These are phyloP conservation scores for Phaeosphaeria sp. DNA, from an alignment of 2,329 filamentous ascomycete species.

Conservation along the genomic window DNA sequence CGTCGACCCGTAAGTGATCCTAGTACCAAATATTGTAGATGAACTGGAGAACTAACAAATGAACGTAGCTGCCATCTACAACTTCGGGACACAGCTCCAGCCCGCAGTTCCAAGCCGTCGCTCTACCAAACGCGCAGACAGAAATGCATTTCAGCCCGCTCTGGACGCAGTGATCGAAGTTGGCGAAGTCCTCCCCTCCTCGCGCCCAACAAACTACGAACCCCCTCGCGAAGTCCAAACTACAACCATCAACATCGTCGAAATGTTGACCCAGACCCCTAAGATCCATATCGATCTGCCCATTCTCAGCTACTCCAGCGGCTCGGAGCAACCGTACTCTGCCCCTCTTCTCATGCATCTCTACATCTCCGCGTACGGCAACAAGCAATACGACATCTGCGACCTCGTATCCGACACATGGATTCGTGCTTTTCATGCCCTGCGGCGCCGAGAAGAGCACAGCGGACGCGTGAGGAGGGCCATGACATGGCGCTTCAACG, in stretches of 20 bases:
- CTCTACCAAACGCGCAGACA: background rate
- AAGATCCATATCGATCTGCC: background rate
- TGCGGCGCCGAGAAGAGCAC: background rate
- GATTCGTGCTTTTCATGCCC: background rate
- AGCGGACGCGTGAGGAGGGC: background rate
- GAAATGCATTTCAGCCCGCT: too few relatives aligned
- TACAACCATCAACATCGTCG: too few relatives aligned
- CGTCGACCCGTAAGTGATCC: background rate
- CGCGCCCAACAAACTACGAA: too few relatives aligned
- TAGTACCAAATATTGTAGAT: background rate
- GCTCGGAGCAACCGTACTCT: background rate
- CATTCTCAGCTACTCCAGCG: background rate
- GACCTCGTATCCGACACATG: constrained; percentile 1
- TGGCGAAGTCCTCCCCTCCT: too few relatives aligned
- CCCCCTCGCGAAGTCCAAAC: too few relatives aligned
- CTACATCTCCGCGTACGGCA: background rate
- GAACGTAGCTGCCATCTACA: background rate
- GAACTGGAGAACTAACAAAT: background rate
- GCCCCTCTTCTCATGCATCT: background rate
- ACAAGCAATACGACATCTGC: background rate
- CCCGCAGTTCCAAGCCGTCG: too few relatives aligned
- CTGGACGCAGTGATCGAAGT: too few relatives aligned
- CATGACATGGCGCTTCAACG: background rate
- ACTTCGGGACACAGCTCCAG: background rate
- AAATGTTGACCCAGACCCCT: too few relatives aligned